Evolutionary conservation across 2,329 filamentous ascomycete species (phyloP).

Genomic region (Nannizziopsis arthrosporioides): DNA sequence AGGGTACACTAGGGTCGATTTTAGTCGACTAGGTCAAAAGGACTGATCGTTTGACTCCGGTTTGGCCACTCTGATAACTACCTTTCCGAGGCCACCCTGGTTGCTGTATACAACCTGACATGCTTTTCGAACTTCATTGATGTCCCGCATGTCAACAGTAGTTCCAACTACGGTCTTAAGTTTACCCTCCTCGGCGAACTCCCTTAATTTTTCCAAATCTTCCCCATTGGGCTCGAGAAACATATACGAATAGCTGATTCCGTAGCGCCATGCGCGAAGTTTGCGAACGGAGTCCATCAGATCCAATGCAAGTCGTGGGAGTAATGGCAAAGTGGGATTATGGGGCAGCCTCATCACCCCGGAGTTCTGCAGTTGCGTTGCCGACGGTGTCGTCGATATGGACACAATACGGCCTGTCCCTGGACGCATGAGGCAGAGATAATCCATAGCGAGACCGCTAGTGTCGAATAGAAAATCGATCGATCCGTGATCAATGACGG

Average conservation of each 20-base stretch:
- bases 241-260: constrained; percentile 36
- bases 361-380: constrained; percentile 19
- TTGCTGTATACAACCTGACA: constrained; percentile 33
- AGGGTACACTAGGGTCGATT: too few relatives aligned
- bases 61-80: constrained; percentile 31
- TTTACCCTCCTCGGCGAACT: constrained; percentile 34
- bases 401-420: constrained; percentile 28
- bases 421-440: constrained; percentile 36
- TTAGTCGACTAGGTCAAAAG: too few relatives aligned
- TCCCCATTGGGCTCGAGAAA: constrained; percentile 34
- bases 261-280: constrained; percentile 37
- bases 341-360: constrained; percentile 21
- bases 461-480: constrained; percentile 45
- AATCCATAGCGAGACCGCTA: constrained; percentile 30
- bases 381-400: constrained; percentile 29
- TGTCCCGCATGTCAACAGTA: constrained; percentile 33
- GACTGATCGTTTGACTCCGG: too few relatives aligned
- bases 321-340: constrained; percentile 20
- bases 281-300: constrained; percentile 29
- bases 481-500: constrained; percentile 31
- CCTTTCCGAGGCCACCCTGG: constrained; percentile 37
- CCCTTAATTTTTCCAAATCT: constrained; percentile 35
- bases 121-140: constrained; percentile 34
- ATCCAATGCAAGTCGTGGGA: constrained; percentile 21
- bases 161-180: constrained; percentile 36